Evolutionary conservation across 1,284 basidiomycete species (phyloP).

Genomic region (Tremellales sp.): DNA sequence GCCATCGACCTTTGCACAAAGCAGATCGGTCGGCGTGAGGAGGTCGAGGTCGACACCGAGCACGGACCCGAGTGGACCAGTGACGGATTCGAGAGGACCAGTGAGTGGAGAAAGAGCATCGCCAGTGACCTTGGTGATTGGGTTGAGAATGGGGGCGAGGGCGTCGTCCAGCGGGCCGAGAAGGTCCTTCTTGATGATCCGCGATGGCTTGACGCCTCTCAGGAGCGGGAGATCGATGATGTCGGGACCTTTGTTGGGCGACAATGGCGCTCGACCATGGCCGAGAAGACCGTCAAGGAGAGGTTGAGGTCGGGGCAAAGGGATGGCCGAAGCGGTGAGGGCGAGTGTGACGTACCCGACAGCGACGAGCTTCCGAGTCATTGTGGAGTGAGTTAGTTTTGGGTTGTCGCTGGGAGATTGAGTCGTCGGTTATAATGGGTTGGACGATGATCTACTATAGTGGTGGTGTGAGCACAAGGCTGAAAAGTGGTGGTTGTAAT

Average conservation of each 20-base stretch:
- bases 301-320: background rate
- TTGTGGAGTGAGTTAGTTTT: no score
- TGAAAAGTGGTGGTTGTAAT: no score
- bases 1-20: slow-evolving; percentile 1
- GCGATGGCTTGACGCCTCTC: background rate
- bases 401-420: no score
- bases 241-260: no score
- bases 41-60: background rate
- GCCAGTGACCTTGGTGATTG: background rate
- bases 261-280: no score
- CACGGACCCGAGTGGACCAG: background rate
- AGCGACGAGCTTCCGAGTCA: no score
- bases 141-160: background rate
- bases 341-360: no score
- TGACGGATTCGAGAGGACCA: background rate
- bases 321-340: background rate
- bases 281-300: background rate
- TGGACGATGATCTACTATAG: no score
- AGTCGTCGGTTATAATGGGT: no score
- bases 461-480: no score
- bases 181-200: background rate
- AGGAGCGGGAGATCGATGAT: background rate
- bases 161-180: background rate
- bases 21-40: background rate
- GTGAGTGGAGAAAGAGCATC: background rate